Percentiles rank a stretch among this genome's conserved stretches.
phyloP scores from a whole-genome alignment of 2,329 filamentous ascomycete genomes.

The Chaetomium globosum region DNA sequence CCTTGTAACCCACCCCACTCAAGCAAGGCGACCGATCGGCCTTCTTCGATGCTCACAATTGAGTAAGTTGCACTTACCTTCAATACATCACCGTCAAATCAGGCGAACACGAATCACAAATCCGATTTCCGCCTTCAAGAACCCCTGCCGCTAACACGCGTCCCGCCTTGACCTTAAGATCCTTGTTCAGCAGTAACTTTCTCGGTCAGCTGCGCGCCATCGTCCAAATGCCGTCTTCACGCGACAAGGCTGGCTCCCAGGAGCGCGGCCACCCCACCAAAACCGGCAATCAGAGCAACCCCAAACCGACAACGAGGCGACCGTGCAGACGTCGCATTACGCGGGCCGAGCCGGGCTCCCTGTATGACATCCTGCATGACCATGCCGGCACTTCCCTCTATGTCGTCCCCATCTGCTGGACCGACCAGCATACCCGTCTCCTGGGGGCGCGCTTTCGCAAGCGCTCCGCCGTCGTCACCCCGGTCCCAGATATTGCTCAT shows the following conservation, averaged over 20 bases:
- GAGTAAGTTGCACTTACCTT: slow-evolving; percentile 33
- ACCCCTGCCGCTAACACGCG: slow-evolving; percentile 27
- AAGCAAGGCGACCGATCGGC: slow-evolving; percentile 24
- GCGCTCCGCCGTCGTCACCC: slow-evolving; percentile 47
- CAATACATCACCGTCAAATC: background rate
- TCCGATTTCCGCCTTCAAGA: background rate
- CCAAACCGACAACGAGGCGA: slow-evolving; percentile 13
- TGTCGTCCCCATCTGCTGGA: slow-evolving; percentile 59
- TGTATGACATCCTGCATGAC: slow-evolving; percentile 56
- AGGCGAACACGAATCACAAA: slow-evolving; percentile 2
- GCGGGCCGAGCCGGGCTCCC: slow-evolving; percentile 51
- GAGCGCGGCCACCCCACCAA: slow-evolving; percentile 16
- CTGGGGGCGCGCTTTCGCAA: slow-evolving; percentile 53
- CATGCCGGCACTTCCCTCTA: slow-evolving; percentile 54
- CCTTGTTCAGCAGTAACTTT: slow-evolving; percentile 37
- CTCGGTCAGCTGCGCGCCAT: slow-evolving; percentile 38
- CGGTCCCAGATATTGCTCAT: slow-evolving; percentile 42
- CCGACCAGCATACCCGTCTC: slow-evolving; percentile 53
- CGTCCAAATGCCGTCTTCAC: slow-evolving; percentile 36
- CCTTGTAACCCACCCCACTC: slow-evolving; percentile 13
- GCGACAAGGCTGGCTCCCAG: slow-evolving; percentile 22
- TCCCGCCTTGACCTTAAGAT: slow-evolving; percentile 30
- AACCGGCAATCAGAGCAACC: slow-evolving; percentile 2
- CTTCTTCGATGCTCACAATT: slow-evolving; percentile 35
- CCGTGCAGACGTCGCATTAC: slow-evolving; percentile 42